Conservation (phyloP, 2,329 filamentous ascomycete genomes). For the Talaromyces sp. region DNA sequence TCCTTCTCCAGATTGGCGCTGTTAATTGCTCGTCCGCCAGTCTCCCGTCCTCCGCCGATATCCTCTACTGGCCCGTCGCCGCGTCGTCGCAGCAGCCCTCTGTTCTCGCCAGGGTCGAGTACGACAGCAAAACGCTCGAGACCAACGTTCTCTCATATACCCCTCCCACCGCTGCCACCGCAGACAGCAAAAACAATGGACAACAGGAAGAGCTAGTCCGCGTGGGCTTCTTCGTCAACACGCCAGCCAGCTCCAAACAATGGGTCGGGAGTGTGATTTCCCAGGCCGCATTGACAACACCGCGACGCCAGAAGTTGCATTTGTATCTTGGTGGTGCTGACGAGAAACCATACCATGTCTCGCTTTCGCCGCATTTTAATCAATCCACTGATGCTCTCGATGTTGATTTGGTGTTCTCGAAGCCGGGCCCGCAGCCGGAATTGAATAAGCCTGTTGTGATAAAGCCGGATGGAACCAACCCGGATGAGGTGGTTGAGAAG, state of each 20-base stretch:
- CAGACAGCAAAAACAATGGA: conserved; percentile 1
- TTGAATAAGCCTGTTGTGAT: conserved; percentile 36
- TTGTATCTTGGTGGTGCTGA: conserved; percentile 31
- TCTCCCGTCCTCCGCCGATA: conserved; percentile 20
- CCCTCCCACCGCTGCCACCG: conserved; percentile 22
- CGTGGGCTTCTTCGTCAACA: conserved; percentile 45
- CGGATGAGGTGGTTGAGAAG: conserved; percentile 35
- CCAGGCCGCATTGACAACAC: conserved; percentile 23
- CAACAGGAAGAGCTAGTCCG: conserved; percentile 48
- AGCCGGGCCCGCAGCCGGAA: conserved; percentile 30
- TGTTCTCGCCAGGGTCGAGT: conserved; percentile 35
- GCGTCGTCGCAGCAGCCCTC: conserved; percentile 26
- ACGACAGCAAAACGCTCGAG: conserved; percentile 32
- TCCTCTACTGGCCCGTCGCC: conserved; percentile 33
- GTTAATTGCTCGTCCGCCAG: conserved; percentile 12
- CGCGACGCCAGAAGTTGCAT: conserved; percentile 26
- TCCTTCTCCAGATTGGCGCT: conserved; percentile 12
- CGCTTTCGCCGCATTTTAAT: conserved; percentile 23
- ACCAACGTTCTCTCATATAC: conserved; percentile 34
- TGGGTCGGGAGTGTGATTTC: conserved; percentile 38
- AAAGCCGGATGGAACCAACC: conserved; percentile 30
- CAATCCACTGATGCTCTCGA: conserved; percentile 13
- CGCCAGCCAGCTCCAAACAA: conserved; percentile 24
- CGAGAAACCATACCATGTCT: conserved; percentile 34
- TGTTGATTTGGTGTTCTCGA: conserved; percentile 29